Evolutionary conservation across 2,329 filamentous ascomycete species (phyloP), one percentile per base, ranked within the genome.

Genomic region (Epicoccum sorghinum): DNA sequence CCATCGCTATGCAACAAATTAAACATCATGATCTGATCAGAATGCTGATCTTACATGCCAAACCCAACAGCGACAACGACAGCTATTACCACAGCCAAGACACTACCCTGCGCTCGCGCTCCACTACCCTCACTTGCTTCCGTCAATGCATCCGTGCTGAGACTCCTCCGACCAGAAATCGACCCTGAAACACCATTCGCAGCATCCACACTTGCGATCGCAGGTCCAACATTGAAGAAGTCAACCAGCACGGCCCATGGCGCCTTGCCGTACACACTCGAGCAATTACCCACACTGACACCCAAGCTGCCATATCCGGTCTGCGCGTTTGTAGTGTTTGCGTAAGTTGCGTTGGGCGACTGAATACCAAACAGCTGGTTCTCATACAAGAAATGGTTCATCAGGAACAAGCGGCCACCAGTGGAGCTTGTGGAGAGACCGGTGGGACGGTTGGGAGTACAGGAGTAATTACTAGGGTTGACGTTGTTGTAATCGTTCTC

Each of bases 311-410:
- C 89, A 2, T 72, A 77, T 3, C 83, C 86, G 9, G 75, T 79
- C 7, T 86, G 78, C 32, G 82, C 85, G 72, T 93, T 93, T 36
- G 89, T 91, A 8, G 79, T 83, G 7, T 83, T 75, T 64, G 90
- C 68, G 42, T 68, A 83, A 55, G 79, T 79, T 4, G 81, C 73
- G 14, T 79, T 72, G n/a, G 73, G 73, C 27, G 61, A 65, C 57
- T 74, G 65, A 35, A 76, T 73, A 18, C 70, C 70, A 47, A 76
- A 72, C 1, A 78, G 70, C 22, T 86, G 69, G 4, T 69, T 75
- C 52, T 80, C 77, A 77, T 93, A 87, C 47, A 89, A 82, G 78
- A 95, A 93, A 77, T 95, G 90, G 79, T 95, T 95, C 78, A 90
- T 82, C 8, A 95, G 78, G 24, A 89, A 85, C 71, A 95, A 81